Evolutionary conservation across 257 asterid species (phyloP), one percentile per base, ranked within the genome.

Genomic region (Prunella vulgaris): DNA sequence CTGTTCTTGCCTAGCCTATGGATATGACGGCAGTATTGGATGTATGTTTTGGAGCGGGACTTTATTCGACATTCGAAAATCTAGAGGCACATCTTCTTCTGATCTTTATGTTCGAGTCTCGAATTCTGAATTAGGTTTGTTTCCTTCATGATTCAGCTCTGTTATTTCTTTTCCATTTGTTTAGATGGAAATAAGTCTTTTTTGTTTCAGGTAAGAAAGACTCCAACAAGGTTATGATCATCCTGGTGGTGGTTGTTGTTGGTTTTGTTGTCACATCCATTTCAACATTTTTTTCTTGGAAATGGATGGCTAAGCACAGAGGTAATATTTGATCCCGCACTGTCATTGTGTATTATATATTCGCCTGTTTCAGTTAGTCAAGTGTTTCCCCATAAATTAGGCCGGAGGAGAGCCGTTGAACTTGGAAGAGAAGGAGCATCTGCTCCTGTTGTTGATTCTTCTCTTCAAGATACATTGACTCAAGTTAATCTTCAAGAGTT

Each of bases 1-100:
- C 30, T 83, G 90, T 52, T 81, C 88, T 1, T 86, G 93, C 77
- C 37, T 82, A 8, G 93, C 90, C 13, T 84, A 84, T 68, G 84
- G 77, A 13, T 68, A 51, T 48, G 78, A 70, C 60, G 25, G 0
- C 48, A 86, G 75, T 42, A 80, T 71, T 15, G 87, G 88, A 1
- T 88, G 96, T 27, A 56, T 85, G 82, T 69, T 79, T n/a, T 88
- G 95, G 95, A 68, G 59, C 1, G 75, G 66, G 3, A 46, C 53
- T 21, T 64, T 90, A 32, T 60, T 84, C 37, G 86, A 83, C 61
- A 25, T 78, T 32, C 87, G 79, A 59, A 72, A 76, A 38, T 83
- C 83, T 9, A 44, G 64, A 2, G 17, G 69, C 12, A 74, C 69
- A 10, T 21, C 28, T 0, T 90, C 20, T 9, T 4, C 62, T 0